Percentiles rank a stretch among this genome's conserved stretches.
phyloP scores from a whole-genome alignment of 305 asterid species.

The Andrographis paniculata region DNA sequence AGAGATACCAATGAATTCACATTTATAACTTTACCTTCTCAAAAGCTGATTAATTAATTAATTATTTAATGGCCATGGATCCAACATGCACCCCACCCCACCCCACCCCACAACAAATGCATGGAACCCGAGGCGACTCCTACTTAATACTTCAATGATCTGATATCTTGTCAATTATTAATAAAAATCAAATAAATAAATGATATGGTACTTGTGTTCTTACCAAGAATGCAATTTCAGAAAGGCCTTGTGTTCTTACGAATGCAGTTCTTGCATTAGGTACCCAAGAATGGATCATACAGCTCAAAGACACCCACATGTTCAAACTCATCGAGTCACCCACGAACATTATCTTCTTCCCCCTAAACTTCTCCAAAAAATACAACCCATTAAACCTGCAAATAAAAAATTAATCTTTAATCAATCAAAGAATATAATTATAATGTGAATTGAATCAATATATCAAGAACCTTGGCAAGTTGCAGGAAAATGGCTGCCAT shows the following conservation, averaged over 20 bases:
- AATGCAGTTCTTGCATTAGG: conserved; percentile 41
- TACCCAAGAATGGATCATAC: conserved; percentile 70
- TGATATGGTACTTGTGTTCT: neutral
- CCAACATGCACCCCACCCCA: neutral
- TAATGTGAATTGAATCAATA: neutral
- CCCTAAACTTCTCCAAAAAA: conserved; percentile 69
- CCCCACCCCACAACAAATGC: no score
- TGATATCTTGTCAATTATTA: no score
- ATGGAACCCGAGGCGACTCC: no score
- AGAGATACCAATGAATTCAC: conserved; percentile 10
- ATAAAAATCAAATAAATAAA: no score
- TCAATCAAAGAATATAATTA: neutral
- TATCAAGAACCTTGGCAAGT: conserved; percentile 49
- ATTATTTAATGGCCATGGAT: conserved; percentile 5
- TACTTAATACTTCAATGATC: no score
- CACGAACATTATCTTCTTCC: conserved; percentile 86
- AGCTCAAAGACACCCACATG: conserved; percentile 88
- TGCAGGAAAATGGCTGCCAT: conserved; percentile 86
- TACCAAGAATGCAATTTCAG: conserved; percentile 55
- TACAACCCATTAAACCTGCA: conserved; percentile 68
- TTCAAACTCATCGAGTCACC: conserved; percentile 91
- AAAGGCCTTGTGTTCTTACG: conserved; percentile 30
- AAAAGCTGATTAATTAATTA: conserved; percentile 6
- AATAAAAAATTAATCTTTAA: no score
- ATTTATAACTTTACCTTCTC: conserved; percentile 19